Percentiles rank a stretch among this genome's conserved stretches.
phyloP scores from a whole-genome alignment of 176 grass and related monocot genomes.

The barley (Hordeum vulgare) region DNA sequence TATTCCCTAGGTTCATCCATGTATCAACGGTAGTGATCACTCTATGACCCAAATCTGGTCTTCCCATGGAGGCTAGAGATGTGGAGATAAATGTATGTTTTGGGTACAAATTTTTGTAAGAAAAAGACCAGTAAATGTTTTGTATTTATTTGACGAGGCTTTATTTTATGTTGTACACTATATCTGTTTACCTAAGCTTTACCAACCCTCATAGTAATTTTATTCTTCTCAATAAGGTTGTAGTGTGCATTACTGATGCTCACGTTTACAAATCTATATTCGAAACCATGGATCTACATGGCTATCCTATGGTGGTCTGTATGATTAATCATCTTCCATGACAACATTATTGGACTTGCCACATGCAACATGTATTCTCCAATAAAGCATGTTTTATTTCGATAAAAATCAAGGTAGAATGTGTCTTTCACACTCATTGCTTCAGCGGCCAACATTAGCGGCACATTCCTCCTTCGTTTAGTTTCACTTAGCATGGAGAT shows the following conservation, averaged over 20 bases:
- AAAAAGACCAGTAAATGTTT: too few relatives aligned
- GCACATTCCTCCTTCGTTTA: neutral
- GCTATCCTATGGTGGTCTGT: neutral
- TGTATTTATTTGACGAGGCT: too few relatives aligned
- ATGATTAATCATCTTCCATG: neutral
- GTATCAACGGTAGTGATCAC: too few relatives aligned
- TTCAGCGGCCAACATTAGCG: neutral
- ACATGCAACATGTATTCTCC: constrained; percentile 11
- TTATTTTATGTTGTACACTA: too few relatives aligned
- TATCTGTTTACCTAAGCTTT: too few relatives aligned
- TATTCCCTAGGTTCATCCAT: too few relatives aligned
- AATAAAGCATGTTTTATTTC: neutral
- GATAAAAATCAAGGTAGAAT: too few relatives aligned
- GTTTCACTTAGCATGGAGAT: neutral
- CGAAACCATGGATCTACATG: constrained; percentile 6
- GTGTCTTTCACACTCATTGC: too few relatives aligned
- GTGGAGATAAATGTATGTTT: too few relatives aligned
- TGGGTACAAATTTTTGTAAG: too few relatives aligned
- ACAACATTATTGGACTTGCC: neutral
- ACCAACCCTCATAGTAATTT: neutral
- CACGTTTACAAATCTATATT: constrained; percentile 14
- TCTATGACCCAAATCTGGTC: too few relatives aligned
- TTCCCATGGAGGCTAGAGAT: too few relatives aligned
- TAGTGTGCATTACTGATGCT: constrained; percentile 9
- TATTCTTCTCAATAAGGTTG: neutral